Conservation (phyloP, 176 grass and related monocot genomes). For the Zea mays region Zm-B73-REFERENCE-NAM-5.0 NC_050097.1:106149501-106150000, state of each 20-base stretch:
- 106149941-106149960: slow-evolving; percentile 88
- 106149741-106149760: slow-evolving; percentile 87
- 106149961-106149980: slow-evolving; percentile 56
- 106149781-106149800: background rate
- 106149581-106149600: slow-evolving; percentile 8
- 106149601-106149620: no score
- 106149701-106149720: slow-evolving; percentile 60
- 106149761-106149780: no score
- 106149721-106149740: slow-evolving; percentile 77
- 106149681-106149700: slow-evolving; percentile 67
- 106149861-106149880: slow-evolving; percentile 71
- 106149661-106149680: slow-evolving; percentile 69
- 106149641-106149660: slow-evolving; percentile 44
- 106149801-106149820: no score
- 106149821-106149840: background rate
- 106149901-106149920: slow-evolving; percentile 51
- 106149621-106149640: background rate
- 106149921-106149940: slow-evolving; percentile 85
- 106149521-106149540: no score
- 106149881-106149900: slow-evolving; percentile 59
- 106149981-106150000: slow-evolving; percentile 64
- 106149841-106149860: slow-evolving; percentile 76
- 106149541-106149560: no score
- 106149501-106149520: no score
- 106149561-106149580: no score